A percentile compares a stretch with the other conserved stretches of the same genome.
Evolutionary conservation across 2,329 filamentous ascomycete genomes (phyloP).

Genomic region (Cladobotryum mycophilum): DNA sequence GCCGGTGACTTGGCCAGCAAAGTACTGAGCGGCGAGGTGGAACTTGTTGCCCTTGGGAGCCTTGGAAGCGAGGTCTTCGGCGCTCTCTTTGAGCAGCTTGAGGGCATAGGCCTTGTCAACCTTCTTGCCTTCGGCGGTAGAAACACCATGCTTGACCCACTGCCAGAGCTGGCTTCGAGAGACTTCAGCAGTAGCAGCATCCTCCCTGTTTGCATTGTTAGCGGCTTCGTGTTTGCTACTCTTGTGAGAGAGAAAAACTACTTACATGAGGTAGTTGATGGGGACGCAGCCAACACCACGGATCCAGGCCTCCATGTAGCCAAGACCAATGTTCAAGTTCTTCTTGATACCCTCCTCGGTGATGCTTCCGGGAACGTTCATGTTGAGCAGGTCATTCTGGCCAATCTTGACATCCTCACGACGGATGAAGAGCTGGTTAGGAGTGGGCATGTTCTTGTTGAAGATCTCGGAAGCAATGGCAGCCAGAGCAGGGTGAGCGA

Average conservation of each 20-base stretch:
- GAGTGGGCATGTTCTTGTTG: conserved; percentile 97
- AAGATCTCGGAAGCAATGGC: conserved; percentile 85
- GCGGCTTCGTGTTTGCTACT: background rate
- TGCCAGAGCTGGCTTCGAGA: conserved; percentile 95
- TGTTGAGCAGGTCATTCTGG: conserved; percentile 89
- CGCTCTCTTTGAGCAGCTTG: conserved; percentile 78
- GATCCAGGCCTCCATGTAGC: conserved; percentile 99
- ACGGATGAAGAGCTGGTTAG: conserved; percentile 89
- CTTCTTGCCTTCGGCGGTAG: conserved; percentile 80
- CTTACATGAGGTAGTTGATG: conserved; percentile 90
- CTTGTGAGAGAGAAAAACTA: background rate
- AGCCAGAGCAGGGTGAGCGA: conserved; percentile 90
- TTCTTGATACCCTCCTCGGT: conserved; percentile 94
- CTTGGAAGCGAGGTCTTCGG: conserved; percentile 66
- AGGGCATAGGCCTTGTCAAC: conserved; percentile 91
- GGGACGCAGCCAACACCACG: conserved; percentile 92
- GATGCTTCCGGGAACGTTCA: conserved; percentile 89
- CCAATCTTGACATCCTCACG: conserved; percentile 84
- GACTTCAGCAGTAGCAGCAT: conserved; percentile 94
- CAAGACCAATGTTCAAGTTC: conserved; percentile 93
- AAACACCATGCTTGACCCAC: conserved; percentile 70
- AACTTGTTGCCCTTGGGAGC: conserved; percentile 87
- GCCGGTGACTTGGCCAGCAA: conserved; percentile 85
- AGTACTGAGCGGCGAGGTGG: conserved; percentile 85
- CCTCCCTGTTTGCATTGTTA: conserved; percentile 52